These are phyloP conservation scores for Mycena indigotica DNA, from an alignment of 768 basidiomycete genomes.

Conservation along the genomic window DNA sequence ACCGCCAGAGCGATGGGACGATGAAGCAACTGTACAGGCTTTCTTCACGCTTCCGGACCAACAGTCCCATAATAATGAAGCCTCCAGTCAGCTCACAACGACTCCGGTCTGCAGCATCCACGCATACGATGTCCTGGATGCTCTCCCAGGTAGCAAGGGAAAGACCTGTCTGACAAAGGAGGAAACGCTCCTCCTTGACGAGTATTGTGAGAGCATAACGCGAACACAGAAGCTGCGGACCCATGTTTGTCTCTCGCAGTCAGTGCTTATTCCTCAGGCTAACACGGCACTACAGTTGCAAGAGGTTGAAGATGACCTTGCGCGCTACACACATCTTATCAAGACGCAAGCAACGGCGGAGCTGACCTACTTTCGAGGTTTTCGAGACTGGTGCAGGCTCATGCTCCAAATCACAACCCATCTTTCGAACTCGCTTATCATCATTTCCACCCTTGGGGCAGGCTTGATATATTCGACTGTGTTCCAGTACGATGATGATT, in stretches of 20 bases:
- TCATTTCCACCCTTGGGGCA: constrained; percentile 27
- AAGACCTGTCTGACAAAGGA: neutral
- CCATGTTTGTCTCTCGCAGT: constrained; percentile 9
- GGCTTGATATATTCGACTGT: constrained; percentile 29
- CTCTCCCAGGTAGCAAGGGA: neutral
- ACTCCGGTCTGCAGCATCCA: constrained; percentile 4
- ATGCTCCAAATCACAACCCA: constrained; percentile 8
- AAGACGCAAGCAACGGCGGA: constrained; percentile 24
- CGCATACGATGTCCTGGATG: constrained; percentile 9
- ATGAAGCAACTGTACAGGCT: constrained; percentile 2
- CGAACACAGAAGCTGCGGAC: constrained; percentile 5
- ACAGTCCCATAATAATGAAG: neutral
- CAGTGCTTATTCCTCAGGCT: neutral
- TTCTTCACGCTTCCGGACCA: neutral
- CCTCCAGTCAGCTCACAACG: neutral
- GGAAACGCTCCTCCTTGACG: constrained; percentile 14
- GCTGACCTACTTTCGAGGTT: constrained; percentile 25
- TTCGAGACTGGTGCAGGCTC: constrained; percentile 25
- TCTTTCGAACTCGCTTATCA: constrained; percentile 18
- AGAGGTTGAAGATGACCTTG: constrained; percentile 21
- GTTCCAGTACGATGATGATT: too few relatives aligned
- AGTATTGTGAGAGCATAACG: constrained; percentile 20
- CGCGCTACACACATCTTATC: constrained; percentile 12
- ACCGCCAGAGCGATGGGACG: constrained; percentile 17
- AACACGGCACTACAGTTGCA: constrained; percentile 13